Percentiles rank a stretch among this genome's conserved stretches.
Conservation (phyloP, 176 grass and related monocot genomes). For the Triticum timopheevii region DNA sequence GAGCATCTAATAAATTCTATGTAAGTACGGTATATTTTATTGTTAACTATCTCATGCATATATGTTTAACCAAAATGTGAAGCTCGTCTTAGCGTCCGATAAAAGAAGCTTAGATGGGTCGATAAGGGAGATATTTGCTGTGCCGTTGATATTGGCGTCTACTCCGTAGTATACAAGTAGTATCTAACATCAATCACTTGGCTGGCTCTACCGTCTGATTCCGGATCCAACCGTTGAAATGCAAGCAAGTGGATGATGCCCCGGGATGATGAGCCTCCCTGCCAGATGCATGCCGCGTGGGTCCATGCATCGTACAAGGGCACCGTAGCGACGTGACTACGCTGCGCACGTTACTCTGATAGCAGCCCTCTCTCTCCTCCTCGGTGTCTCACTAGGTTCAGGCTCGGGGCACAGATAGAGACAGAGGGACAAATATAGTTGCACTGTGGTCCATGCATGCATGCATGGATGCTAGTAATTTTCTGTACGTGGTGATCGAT, state of each 20-base stretch:
- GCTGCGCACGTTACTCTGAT: slow-evolving; percentile 5
- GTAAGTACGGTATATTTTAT: too few species aligned
- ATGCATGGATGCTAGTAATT: not conserved
- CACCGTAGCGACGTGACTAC: slow-evolving; percentile 32
- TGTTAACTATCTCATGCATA: too few species aligned
- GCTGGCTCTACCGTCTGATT: too few species aligned
- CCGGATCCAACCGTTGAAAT: too few species aligned
- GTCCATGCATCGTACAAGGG: not conserved
- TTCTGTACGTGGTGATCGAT: slow-evolving; percentile 17
- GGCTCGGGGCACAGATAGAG: not conserved
- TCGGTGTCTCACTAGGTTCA: not conserved
- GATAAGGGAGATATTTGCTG: too few species aligned
- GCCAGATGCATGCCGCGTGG: slow-evolving; percentile 32
- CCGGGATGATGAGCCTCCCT: not conserved
- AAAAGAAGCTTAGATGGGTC: not conserved
- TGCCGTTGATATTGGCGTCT: too few species aligned
- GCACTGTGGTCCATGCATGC: slow-evolving; percentile 11
- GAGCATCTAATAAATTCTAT: too few species aligned
- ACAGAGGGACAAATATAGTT: slow-evolving; percentile 27
- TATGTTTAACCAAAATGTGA: not conserved
- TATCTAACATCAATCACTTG: too few species aligned
- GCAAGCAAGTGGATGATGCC: too few species aligned
- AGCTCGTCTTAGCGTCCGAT: too few species aligned
- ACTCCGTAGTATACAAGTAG: too few species aligned
- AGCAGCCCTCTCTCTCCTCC: not conserved